Percentiles rank a stretch among this genome's conserved stretches.
Evolutionary conservation across 2,329 filamentous ascomycete species (phyloP).

Genomic region (Fusarium cyanostomum): DNA sequence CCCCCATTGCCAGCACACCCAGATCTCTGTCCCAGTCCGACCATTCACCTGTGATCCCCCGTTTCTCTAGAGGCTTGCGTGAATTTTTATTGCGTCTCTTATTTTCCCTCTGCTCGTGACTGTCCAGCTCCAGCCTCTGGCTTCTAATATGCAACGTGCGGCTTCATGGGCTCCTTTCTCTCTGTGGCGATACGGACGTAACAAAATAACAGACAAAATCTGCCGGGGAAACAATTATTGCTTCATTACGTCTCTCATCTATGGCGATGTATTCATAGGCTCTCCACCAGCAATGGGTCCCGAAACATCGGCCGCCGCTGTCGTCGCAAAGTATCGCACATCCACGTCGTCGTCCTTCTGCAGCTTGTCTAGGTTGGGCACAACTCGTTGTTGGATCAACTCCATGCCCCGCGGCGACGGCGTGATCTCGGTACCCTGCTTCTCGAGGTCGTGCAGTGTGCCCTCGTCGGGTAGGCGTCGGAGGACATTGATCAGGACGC

Average conservation of each 20-base stretch:
- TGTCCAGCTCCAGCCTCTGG: conserved; percentile 17
- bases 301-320: conserved; percentile 73
- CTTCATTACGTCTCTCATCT: conserved; percentile 63
- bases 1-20: conserved; percentile 9
- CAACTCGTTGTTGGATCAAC: conserved; percentile 84
- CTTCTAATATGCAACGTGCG: conserved; percentile 41
- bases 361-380: conserved; percentile 92
- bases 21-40: conserved; percentile 9
- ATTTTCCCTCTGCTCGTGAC: conserved; percentile 12
- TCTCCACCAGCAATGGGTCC: conserved; percentile 60
- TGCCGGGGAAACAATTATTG: conserved; percentile 59
- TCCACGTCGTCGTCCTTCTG: conserved; percentile 98
- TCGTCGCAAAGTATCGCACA: conserved; percentile 96
- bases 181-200: conserved; percentile 29
- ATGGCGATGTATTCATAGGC: conserved; percentile 73
- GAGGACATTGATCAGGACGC: conserved; percentile 87
- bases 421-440: conserved; percentile 69
- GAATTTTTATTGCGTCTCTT: conserved; percentile 19
- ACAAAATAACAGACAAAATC: conserved; percentile 31
- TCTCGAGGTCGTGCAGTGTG: conserved; percentile 85
- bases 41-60: conserved; percentile 2
- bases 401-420: conserved; percentile 79
- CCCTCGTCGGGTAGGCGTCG: conserved; percentile 89
- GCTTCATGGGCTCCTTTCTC: conserved; percentile 26
- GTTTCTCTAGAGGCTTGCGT: conserved; percentile 8